Evolutionary conservation across 1,284 basidiomycete species (phyloP), one percentile per base, ranked within the genome.

Genomic region (Malassezia sympodialis): DNA sequence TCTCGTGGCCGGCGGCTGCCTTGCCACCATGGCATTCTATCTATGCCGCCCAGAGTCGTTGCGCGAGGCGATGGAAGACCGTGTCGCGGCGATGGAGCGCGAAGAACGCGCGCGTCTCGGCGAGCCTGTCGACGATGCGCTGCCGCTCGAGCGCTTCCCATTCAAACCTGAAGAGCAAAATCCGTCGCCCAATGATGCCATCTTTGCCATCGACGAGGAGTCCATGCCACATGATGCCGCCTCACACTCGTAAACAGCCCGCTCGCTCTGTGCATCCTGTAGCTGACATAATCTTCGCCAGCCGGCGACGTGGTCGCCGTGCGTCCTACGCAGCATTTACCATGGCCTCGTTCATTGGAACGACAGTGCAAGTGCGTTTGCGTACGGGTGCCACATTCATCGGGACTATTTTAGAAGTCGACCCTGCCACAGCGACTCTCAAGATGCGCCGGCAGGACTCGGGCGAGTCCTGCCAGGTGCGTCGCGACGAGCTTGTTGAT

Each of bases 1-100:
- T 72, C 85, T 96, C 65, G 88, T 91, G 32, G 88, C 85, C 3
- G 93, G 93, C 7, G 88, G 88, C 0, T 94, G 90, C 73, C 81
- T 98, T 55, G 85, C 90, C 19, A 85, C 86, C 14, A 80, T 82
- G 12, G 84, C 82, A 69, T 98, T 96, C 80, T 96, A 93, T 78
- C 76, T 63, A 12, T 73, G 70, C 63, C 62, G 71, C 41, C 67
- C 70, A 14, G 65, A 71, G 42, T 58, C 63, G 14, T 59, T 73
- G 42, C 48, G 70, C 17, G 58, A 62, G 14, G 64, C 65, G 1
- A 67, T 72, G 66, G 70, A 73, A 32, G 62, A 62, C 31, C 56
- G 62, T 8, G 21, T 42, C 11, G 49, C 55, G n/a, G 34, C 28
- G 6, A 35, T 50, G 47, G 55, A 57, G 30, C 46, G 30, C 17